phyloP scores from a whole-genome alignment of 768 basidiomycete genomes.

The Calvatia gigantea region DNA sequence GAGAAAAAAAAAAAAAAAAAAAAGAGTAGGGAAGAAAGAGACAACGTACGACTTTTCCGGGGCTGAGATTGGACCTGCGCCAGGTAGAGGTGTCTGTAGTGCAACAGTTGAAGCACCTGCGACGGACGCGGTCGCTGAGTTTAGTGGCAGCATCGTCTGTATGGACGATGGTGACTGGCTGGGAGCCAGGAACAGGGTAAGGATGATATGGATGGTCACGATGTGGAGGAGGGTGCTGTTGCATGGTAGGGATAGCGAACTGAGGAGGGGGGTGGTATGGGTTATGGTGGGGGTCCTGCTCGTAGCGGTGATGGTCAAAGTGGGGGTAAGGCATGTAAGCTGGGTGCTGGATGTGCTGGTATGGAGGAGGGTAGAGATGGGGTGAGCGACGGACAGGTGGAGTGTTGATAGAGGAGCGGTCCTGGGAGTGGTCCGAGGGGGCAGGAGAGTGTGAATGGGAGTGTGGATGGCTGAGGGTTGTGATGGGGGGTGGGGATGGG shows the following conservation, averaged over 20 bases:
- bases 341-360: constrained; percentile 28
- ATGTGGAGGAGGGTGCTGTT: constrained; percentile 12
- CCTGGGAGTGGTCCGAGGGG: constrained; percentile 53
- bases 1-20: constrained; percentile 8
- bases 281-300: constrained; percentile 22
- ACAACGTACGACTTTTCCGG: constrained; percentile 67
- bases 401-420: constrained; percentile 58
- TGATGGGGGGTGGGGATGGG: constrained; percentile 33
- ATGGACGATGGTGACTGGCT: constrained; percentile 35
- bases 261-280: constrained; percentile 18
- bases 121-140: constrained; percentile 69
- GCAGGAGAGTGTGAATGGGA: constrained; percentile 53
- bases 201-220: constrained; percentile 21
- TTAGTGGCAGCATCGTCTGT: constrained; percentile 83
- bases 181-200: constrained; percentile 30
- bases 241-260: constrained; percentile 17
- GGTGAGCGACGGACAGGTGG: constrained; percentile 48
- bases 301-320: constrained; percentile 26
- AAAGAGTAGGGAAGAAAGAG: neutral
- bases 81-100: constrained; percentile 84
- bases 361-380: constrained; percentile 31
- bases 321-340: constrained; percentile 30
- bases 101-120: constrained; percentile 82
- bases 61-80: constrained; percentile 72
- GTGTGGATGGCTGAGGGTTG: constrained; percentile 37